Evolutionary conservation across 2,329 filamentous ascomycete species (phyloP), one percentile per base, ranked within the genome.

Genomic region (Teratosphaeria nubilosa): DNA sequence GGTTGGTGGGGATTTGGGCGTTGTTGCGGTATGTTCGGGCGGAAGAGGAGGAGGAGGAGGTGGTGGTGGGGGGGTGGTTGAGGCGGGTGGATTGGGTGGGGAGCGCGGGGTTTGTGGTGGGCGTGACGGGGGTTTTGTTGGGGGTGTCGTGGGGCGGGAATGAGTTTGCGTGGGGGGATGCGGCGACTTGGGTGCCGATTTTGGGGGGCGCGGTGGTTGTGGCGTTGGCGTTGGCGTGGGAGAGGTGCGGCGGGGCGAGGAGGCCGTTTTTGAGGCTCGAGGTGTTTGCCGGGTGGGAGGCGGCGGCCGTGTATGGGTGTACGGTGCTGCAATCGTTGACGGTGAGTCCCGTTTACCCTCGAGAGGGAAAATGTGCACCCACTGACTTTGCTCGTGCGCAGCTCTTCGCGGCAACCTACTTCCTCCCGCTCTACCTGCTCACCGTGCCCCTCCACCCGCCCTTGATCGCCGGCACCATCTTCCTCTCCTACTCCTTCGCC

Each of bases 11-110:
- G 50, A 65, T 73, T 1, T 65, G 69, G 1, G 62, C 82, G 25
- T 81, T 82, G 65, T 71, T 85, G 30, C 74, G 72, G 37, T 20
- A 83, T 80, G 14, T 83, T 79, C 74, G 53, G 16, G 56, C 60
- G 11, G 50, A n/a, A n/a, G n/a, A n/a, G n/a, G n/a, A n/a, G n/a
- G n/a, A n/a, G n/a, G n/a, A n/a, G n/a, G n/a, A 53, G 48, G 57
- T 56, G 16, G 61, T 61, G 5, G 53, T 65, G 16, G 56, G 61
- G 16, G 59, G 63, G 16, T 64, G 63, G 50, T 48, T 66, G 50
- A 56, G 58, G 32, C 58, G 54, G 14, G 57, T 69, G 9, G 66
- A 69, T 58, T 68, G 65, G 66, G 54, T 61, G 11, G 66, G 66
- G 10, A 63, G 62, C 0, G n/a, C 32, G 10, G 32, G 64, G 2